Conservation (phyloP, 2,329 filamentous ascomycete species). For the Sporothrix globosa region DNA sequence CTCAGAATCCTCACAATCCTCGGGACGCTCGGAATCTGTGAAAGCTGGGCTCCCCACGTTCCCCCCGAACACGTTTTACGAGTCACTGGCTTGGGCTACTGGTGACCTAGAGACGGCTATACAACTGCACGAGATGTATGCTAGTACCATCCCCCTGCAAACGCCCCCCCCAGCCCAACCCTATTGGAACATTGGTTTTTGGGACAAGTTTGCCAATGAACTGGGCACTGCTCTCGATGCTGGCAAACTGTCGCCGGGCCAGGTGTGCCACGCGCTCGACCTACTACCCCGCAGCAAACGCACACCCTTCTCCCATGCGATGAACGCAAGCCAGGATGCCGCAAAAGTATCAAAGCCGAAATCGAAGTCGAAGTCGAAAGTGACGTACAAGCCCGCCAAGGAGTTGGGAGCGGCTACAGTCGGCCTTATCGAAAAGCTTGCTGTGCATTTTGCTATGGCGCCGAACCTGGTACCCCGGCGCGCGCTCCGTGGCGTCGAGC, state of each 20-base stretch:
- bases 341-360: not conserved
- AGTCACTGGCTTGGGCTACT: constrained; percentile 37
- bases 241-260: constrained; percentile 27
- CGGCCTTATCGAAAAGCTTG: constrained; percentile 37
- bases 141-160: not conserved
- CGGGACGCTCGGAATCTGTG: not conserved
- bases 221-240: constrained; percentile 27
- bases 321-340: not conserved
- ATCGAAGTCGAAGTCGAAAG: not conserved
- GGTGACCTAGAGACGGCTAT: constrained; percentile 36
- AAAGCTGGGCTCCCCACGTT: not conserved
- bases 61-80: constrained; percentile 37
- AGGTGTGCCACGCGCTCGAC: constrained; percentile 32
- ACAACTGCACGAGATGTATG: constrained; percentile 36
- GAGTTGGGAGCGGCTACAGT: constrained; percentile 31
- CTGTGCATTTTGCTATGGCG: constrained; percentile 35
- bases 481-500: constrained; percentile 42
- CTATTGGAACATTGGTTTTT: constrained; percentile 37
- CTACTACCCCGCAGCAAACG: constrained; percentile 13
- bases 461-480: constrained; percentile 37
- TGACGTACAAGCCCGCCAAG: not conserved
- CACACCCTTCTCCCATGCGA: not conserved
- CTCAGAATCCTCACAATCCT: not conserved
- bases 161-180: not conserved
- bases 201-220: constrained; percentile 37